These are phyloP conservation scores for Chaetoceros muelleri DNA, from an alignment of 108 stramenopile species.

Conservation along the genomic window DNA sequence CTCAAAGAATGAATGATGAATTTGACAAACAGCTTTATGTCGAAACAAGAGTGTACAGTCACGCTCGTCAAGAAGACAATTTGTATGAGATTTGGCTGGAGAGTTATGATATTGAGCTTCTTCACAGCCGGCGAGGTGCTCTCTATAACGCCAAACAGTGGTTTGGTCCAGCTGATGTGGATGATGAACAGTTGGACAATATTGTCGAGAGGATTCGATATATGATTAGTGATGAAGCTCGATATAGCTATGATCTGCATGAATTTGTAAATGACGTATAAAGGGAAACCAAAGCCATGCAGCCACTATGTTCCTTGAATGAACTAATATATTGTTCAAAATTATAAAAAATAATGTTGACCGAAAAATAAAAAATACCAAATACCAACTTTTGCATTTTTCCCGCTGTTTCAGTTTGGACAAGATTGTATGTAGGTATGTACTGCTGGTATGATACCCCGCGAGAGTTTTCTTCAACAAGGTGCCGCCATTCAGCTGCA, in stretches of 20 bases:
- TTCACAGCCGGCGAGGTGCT: slow-evolving; percentile 65
- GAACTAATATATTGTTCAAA: too few relatives aligned
- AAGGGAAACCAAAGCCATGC: too few relatives aligned
- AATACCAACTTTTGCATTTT: too few relatives aligned
- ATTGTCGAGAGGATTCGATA: slow-evolving; percentile 52
- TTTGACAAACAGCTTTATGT: slow-evolving; percentile 71
- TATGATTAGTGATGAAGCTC: slow-evolving; percentile 63
- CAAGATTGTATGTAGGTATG: too few relatives aligned
- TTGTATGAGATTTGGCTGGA: slow-evolving; percentile 83
- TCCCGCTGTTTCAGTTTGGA: too few relatives aligned
- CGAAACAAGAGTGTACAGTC: slow-evolving; percentile 66
- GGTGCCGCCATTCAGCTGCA: too few relatives aligned
- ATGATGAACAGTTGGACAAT: slow-evolving; percentile 57
- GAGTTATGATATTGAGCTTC: slow-evolving; percentile 70
- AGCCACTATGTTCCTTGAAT: too few relatives aligned
- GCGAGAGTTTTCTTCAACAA: too few relatives aligned
- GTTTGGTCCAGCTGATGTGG: slow-evolving; percentile 56
- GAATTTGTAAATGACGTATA: neutral
- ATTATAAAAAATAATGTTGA: too few relatives aligned
- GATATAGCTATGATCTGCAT: slow-evolving; percentile 39
- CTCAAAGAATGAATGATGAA: slow-evolving; percentile 49
- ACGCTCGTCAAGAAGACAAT: slow-evolving; percentile 63
- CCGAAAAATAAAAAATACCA: too few relatives aligned
- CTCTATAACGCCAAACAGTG: slow-evolving; percentile 34
- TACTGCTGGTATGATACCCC: too few relatives aligned